phyloP scores from a whole-genome alignment of 1,284 basidiomycete genomes.

The Ganoderma multipileum region DNA sequence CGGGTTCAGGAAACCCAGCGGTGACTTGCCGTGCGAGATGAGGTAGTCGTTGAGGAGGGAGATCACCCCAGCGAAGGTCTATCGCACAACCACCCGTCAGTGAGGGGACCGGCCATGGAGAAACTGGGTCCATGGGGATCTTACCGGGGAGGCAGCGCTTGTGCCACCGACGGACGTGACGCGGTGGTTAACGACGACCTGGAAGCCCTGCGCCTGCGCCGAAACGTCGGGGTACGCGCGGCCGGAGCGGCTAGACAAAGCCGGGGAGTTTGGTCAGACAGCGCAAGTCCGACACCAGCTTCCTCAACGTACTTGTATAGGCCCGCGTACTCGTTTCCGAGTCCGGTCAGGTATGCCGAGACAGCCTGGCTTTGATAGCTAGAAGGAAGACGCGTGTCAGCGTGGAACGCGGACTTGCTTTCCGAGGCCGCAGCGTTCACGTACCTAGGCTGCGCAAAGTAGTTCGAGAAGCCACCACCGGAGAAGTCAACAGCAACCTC shows the following conservation, averaged over 20 bases:
- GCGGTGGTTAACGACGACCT: conserved; percentile 60
- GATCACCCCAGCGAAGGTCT: conserved; percentile 68
- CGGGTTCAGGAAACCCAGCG: conserved; percentile 71
- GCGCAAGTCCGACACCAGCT: conserved; percentile 7
- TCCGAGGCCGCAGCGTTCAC: neutral
- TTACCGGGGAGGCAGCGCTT: conserved; percentile 63
- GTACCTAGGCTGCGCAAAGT: conserved; percentile 51
- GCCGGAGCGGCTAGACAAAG: conserved; percentile 51
- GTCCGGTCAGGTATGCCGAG: conserved; percentile 52
- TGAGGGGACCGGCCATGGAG: neutral
- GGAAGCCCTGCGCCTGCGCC: conserved; percentile 67
- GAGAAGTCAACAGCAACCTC: conserved; percentile 64
- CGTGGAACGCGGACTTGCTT: neutral
- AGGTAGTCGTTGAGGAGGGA: conserved; percentile 67
- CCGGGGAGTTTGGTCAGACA: neutral
- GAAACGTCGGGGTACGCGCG: conserved; percentile 74
- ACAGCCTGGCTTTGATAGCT: conserved; percentile 63
- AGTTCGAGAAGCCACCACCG: conserved; percentile 72
- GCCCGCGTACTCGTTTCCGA: conserved; percentile 58
- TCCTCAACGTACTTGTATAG: conserved; percentile 56
- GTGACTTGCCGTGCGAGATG: conserved; percentile 52
- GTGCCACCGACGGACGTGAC: conserved; percentile 60
- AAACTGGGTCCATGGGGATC: conserved; percentile 23
- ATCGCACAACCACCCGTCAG: conserved; percentile 4
- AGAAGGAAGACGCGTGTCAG: conserved; percentile 35